Evolutionary conservation across 2,329 filamentous ascomycete species (phyloP).

Genomic region (Paraphoma sp.): DNA sequence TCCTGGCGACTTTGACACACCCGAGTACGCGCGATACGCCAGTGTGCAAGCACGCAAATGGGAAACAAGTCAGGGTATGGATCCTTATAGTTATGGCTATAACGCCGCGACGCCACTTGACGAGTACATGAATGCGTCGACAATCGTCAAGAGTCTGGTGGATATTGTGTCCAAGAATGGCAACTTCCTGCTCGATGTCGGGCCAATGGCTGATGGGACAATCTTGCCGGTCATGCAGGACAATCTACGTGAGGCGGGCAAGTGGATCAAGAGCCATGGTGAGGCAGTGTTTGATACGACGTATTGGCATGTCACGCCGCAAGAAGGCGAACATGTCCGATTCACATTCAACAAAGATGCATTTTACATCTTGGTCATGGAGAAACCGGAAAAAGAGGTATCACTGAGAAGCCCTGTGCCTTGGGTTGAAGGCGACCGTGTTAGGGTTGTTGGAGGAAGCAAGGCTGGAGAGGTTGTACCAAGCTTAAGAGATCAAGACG

Average conservation of each 20-base stretch:
- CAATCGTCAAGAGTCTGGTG: slow-evolving; percentile 56
- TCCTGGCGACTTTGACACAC: slow-evolving; percentile 65
- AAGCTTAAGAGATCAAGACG: neutral
- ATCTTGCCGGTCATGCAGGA: slow-evolving; percentile 49
- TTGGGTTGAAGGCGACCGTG: neutral
- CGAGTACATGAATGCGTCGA: slow-evolving; percentile 60
- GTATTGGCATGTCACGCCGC: neutral
- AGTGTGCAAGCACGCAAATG: slow-evolving; percentile 62
- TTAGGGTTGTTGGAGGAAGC: neutral
- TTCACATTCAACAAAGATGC: neutral
- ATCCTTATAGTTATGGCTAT: slow-evolving; percentile 65
- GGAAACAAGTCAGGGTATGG: slow-evolving; percentile 66
- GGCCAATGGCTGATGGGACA: slow-evolving; percentile 61
- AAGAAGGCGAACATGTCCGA: neutral
- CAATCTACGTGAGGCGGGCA: slow-evolving; percentile 59
- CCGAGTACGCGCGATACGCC: slow-evolving; percentile 61
- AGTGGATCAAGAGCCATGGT: slow-evolving; percentile 52
- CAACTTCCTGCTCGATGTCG: slow-evolving; percentile 64
- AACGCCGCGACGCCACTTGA: slow-evolving; percentile 60
- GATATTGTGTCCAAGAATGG: slow-evolving; percentile 63
- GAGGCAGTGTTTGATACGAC: slow-evolving; percentile 2
- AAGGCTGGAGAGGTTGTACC: neutral
- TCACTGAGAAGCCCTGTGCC: neutral
- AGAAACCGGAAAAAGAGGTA: neutral
- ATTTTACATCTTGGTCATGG: neutral